Conservation (phyloP, 306 rosid genomes). For the Trichosanthes cucumerina region DNA sequence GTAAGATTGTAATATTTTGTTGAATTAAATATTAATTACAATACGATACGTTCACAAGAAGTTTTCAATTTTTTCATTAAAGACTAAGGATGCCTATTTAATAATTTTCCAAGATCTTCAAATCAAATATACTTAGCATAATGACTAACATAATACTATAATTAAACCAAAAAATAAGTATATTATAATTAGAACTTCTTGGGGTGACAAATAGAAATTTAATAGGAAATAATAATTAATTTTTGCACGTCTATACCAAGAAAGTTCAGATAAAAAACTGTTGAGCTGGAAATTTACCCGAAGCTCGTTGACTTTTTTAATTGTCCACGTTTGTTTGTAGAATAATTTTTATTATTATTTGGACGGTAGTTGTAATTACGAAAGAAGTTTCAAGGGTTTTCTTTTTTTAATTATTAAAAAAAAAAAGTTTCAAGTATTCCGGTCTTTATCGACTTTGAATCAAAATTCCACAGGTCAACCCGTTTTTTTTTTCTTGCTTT, state of each 20-base stretch:
- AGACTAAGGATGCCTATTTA: neutral
- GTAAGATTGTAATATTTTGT: neutral
- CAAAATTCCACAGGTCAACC: neutral
- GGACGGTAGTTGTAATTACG: neutral
- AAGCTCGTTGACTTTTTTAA: neutral
- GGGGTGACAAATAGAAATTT: neutral
- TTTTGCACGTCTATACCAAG: neutral
- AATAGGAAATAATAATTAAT: neutral
- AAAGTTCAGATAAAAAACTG: neutral
- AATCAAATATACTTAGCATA: neutral
- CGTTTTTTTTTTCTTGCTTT: neutral
- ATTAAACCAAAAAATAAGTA: neutral
- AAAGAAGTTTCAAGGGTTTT: neutral
- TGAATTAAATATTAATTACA: neutral
- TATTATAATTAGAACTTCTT: neutral
- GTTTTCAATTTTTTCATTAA: neutral
- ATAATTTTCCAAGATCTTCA: neutral
- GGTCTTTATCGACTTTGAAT: neutral
- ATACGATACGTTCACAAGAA: neutral
- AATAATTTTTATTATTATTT: neutral
- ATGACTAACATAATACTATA: neutral
- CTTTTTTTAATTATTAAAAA: too few relatives aligned
- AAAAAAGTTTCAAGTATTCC: neutral
- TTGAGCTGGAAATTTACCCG: neutral
- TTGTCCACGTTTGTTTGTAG: neutral